Evolutionary conservation across 768 basidiomycete species (phyloP).

Genomic region (Termitomyces titanicus): DNA sequence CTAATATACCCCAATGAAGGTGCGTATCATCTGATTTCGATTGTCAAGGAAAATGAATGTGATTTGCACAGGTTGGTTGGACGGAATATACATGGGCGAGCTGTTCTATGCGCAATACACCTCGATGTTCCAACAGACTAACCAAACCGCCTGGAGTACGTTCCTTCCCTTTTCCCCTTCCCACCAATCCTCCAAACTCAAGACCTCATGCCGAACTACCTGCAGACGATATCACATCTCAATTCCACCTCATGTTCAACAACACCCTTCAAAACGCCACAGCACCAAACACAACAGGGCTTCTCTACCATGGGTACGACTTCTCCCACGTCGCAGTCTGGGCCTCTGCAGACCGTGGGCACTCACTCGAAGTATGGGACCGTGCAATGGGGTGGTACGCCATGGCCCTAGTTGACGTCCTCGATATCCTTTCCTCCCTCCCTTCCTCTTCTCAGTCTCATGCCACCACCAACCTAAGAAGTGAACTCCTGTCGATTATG

Average conservation of each 20-base stretch:
- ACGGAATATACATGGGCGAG: slow-evolving; percentile 45
- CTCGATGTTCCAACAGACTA: slow-evolving; percentile 28
- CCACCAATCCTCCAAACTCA: too few relatives aligned
- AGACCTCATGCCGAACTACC: not conserved
- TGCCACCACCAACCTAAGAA: slow-evolving; percentile 1
- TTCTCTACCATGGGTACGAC: slow-evolving; percentile 50
- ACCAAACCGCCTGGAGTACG: slow-evolving; percentile 36
- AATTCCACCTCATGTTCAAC: slow-evolving; percentile 41
- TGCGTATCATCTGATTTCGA: slow-evolving; percentile 10
- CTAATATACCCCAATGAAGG: slow-evolving; percentile 40
- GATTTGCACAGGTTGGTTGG: slow-evolving; percentile 34
- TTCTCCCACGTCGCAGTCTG: slow-evolving; percentile 38
- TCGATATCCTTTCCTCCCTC: slow-evolving; percentile 34
- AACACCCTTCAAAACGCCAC: slow-evolving; percentile 37
- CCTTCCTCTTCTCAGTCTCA: slow-evolving; percentile 30
- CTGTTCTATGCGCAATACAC: slow-evolving; percentile 42
- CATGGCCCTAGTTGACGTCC: slow-evolving; percentile 45
- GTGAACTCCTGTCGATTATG: slow-evolving; percentile 29
- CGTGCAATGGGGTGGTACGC: slow-evolving; percentile 46
- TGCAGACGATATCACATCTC: slow-evolving; percentile 35
- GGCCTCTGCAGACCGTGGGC: slow-evolving; percentile 43
- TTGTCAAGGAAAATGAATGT: not conserved
- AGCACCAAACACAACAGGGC: slow-evolving; percentile 34
- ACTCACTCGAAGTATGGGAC: slow-evolving; percentile 47
- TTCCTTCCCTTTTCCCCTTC: not conserved